These are phyloP conservation scores for Phialemonium atrogriseum DNA, from an alignment of 2,329 filamentous ascomycete genomes.

Conservation along the genomic window DNA sequence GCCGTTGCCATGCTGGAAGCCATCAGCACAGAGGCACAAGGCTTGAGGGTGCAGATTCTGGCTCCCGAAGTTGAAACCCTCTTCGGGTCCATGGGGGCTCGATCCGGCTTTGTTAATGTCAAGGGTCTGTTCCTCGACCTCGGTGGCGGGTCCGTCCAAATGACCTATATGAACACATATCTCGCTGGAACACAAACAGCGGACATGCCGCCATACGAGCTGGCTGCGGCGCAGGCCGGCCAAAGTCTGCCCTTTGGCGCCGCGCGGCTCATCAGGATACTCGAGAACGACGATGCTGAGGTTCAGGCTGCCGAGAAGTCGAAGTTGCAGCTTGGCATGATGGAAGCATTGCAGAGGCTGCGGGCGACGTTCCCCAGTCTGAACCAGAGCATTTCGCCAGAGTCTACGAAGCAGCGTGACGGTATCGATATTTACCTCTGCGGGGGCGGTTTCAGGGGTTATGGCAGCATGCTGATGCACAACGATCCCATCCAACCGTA, in stretches of 20 bases:
- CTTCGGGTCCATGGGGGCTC: constrained; percentile 75
- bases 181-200: constrained; percentile 5
- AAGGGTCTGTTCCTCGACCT: constrained; percentile 79
- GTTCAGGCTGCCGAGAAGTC: constrained; percentile 37
- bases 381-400: constrained; percentile 29
- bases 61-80: constrained; percentile 74
- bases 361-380: constrained; percentile 43
- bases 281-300: constrained; percentile 30
- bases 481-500: constrained; percentile 66
- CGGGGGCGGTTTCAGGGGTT: constrained; percentile 83
- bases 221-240: constrained; percentile 44
- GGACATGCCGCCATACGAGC: constrained; percentile 31
- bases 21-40: constrained; percentile 53
- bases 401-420: constrained; percentile 25
- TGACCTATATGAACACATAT: constrained; percentile 51
- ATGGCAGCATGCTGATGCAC: constrained; percentile 84
- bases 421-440: constrained; percentile 73
- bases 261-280: constrained; percentile 44
- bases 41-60: constrained; percentile 63
- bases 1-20: constrained; percentile 55
- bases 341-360: constrained; percentile 48
- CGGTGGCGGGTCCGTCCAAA: constrained; percentile 64
- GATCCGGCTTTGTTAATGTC: constrained; percentile 62
- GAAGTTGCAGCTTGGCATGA: constrained; percentile 51
- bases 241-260: constrained; percentile 55